A percentile compares a stretch with the other conserved stretches of the same genome.
Evolutionary conservation across 2,329 filamentous ascomycete species (phyloP).

Genomic region (Bipolaris zeicola): DNA sequence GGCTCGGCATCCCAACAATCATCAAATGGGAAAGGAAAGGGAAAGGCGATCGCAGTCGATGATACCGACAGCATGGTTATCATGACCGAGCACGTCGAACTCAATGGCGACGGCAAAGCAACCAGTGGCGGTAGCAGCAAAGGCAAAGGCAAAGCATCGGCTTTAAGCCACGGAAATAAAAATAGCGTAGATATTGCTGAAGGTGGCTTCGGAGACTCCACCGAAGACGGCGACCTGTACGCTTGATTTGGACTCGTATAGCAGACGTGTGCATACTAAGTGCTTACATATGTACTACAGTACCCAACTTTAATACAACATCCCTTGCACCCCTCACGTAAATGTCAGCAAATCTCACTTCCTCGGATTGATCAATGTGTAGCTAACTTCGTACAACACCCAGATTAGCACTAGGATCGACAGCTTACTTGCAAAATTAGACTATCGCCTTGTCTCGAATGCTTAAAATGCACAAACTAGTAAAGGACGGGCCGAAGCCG

Average conservation of each 20-base stretch:
- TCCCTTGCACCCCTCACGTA: neutral
- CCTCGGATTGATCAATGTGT: no score
- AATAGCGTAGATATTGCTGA: conserved; percentile 44
- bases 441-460: no score
- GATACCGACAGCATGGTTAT: conserved; percentile 52
- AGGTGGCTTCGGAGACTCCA: conserved; percentile 48
- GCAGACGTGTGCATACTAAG: neutral
- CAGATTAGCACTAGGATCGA: no score
- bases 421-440: no score
- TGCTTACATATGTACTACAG: neutral
- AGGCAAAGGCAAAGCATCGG: conserved; percentile 46
- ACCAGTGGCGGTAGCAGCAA: conserved; percentile 24
- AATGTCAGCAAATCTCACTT: neutral
- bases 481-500: no score
- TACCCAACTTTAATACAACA: neutral
- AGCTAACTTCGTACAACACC: no score
- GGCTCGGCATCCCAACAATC: neutral
- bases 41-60: conserved; percentile 28
- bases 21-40: conserved; percentile 32
- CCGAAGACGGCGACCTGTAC: conserved; percentile 53
- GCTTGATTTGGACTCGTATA: conserved; percentile 11
- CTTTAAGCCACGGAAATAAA: conserved; percentile 38
- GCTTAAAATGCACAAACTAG: no score
- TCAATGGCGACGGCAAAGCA: conserved; percentile 31
- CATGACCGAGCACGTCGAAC: conserved; percentile 46